A percentile compares a stretch with the other conserved stretches of the same genome.
Conservation (phyloP, 257 asterid species). For the Datura wrightii region DNA sequence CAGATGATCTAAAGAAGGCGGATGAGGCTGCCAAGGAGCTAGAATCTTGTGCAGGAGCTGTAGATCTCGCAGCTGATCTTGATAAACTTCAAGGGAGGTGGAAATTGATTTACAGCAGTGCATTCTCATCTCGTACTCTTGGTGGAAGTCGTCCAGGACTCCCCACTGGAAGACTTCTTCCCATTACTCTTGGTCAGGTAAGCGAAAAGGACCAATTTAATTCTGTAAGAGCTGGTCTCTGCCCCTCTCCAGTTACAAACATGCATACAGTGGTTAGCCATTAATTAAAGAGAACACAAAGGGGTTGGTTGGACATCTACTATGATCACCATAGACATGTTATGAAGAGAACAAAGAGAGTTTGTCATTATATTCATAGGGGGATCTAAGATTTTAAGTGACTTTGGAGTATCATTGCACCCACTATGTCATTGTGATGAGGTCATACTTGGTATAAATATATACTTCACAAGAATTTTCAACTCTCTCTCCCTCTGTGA, state of each 20-base stretch:
- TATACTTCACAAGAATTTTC: background rate
- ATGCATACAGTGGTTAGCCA: background rate
- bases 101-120: constrained; percentile 92
- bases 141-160: constrained; percentile 99
- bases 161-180: constrained; percentile 93
- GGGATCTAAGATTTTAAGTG: background rate
- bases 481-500: background rate
- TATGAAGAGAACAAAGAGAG: background rate
- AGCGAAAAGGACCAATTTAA: background rate
- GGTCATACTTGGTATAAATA: background rate
- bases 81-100: constrained; percentile 92
- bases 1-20: constrained; percentile 74
- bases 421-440: background rate
- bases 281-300: background rate
- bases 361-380: background rate
- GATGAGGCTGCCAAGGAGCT: constrained; percentile 84
- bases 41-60: constrained; percentile 66
- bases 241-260: background rate
- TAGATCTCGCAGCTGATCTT: constrained; percentile 62
- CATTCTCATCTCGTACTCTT: constrained; percentile 86
- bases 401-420: background rate
- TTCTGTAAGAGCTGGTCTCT: background rate
- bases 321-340: background rate
- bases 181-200: constrained; percentile 93
- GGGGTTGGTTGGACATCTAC: background rate